A percentile compares a stretch with the other conserved stretches of the same genome.
Conservation (phyloP, 75 land plant genomes). For the Isoetes taiwanensis region DNA sequence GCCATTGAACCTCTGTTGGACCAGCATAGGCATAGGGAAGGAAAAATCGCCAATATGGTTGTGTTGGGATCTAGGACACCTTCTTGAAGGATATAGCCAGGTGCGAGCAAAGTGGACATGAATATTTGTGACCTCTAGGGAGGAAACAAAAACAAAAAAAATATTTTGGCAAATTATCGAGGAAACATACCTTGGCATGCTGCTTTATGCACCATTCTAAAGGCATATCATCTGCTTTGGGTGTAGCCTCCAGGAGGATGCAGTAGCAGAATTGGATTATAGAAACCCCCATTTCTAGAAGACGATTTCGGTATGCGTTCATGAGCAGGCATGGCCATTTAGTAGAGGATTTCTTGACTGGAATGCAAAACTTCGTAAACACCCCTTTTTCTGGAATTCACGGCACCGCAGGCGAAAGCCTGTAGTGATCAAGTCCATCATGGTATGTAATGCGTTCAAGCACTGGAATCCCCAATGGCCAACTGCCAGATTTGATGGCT, state of each 20-base stretch:
- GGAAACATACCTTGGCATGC: slow-evolving; percentile 60
- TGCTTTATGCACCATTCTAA: slow-evolving; percentile 90
- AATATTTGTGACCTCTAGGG: too few species aligned
- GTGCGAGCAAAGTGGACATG: too few species aligned
- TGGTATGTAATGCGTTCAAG: slow-evolving; percentile 69
- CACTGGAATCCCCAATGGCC: slow-evolving; percentile 89
- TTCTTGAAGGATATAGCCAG: slow-evolving; percentile 80
- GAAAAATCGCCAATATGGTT: slow-evolving; percentile 86
- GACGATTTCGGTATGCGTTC: slow-evolving; percentile 82
- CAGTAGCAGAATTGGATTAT: slow-evolving; percentile 95
- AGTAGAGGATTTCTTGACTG: slow-evolving; percentile 93
- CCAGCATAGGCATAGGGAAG: slow-evolving; percentile 99
- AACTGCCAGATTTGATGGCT: slow-evolving; percentile 65
- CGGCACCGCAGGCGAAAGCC: slow-evolving; percentile 79
- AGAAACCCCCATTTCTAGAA: slow-evolving; percentile 95
- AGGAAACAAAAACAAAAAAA: too few species aligned
- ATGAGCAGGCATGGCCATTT: slow-evolving; percentile 97
- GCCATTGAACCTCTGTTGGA: slow-evolving; percentile 99
- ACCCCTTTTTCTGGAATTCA: too few species aligned
- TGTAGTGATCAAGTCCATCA: slow-evolving; percentile 96
- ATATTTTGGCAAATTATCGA: background rate
- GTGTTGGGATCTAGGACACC: slow-evolving; percentile 93
- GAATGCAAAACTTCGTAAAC: too few species aligned
- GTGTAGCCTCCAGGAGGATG: slow-evolving; percentile 77
- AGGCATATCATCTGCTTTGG: slow-evolving; percentile 94